These are phyloP conservation scores for Lophium mytilinum DNA, from an alignment of 495 filamentous ascomycete species.

Conservation along the genomic window DNA sequence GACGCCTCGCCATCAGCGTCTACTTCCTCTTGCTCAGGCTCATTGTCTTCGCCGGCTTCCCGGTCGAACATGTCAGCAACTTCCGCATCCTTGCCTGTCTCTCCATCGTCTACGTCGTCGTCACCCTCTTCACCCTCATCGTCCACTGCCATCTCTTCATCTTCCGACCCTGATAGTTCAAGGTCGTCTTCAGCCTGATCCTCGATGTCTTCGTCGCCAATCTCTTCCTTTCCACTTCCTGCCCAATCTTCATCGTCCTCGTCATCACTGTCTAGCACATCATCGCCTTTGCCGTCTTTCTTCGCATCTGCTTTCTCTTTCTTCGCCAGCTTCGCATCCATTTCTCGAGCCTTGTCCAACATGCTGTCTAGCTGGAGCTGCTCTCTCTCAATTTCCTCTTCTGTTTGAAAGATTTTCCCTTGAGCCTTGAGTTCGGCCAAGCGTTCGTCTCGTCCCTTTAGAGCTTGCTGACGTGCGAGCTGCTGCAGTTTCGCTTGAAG, in stretches of 20 bases:
- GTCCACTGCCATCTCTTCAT: conserved; percentile 32
- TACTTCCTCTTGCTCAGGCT: conserved; percentile 33
- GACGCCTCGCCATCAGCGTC: conserved; percentile 30
- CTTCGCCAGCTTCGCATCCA: conserved; percentile 71
- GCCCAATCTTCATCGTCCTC: conserved; percentile 56
- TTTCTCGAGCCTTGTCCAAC: conserved; percentile 70
- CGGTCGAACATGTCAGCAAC: conserved; percentile 13
- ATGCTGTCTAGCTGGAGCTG: conserved; percentile 78
- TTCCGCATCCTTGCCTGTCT: conserved; percentile 19
- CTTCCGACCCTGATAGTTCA: conserved; percentile 28
- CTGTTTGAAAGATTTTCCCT: conserved; percentile 75
- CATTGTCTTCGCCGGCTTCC: conserved; percentile 31
- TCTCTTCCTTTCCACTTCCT: conserved; percentile 47
- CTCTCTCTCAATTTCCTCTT: conserved; percentile 75
- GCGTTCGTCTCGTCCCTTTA: conserved; percentile 65
- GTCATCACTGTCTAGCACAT: conserved; percentile 42
- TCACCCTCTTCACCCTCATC: conserved; percentile 36
- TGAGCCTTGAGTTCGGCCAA: conserved; percentile 67
- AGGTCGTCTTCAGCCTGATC: conserved; percentile 33
- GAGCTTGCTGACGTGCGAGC: conserved; percentile 72
- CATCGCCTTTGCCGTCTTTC: conserved; percentile 47
- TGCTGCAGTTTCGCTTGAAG: conserved; percentile 59
- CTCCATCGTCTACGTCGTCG: conserved; percentile 36
- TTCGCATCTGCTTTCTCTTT: conserved; percentile 64
- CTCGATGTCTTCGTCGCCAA: conserved; percentile 38